These are phyloP conservation scores for Candolleomyces efflorescens DNA, from an alignment of 768 basidiomycete species.

Conservation along the genomic window DNA sequence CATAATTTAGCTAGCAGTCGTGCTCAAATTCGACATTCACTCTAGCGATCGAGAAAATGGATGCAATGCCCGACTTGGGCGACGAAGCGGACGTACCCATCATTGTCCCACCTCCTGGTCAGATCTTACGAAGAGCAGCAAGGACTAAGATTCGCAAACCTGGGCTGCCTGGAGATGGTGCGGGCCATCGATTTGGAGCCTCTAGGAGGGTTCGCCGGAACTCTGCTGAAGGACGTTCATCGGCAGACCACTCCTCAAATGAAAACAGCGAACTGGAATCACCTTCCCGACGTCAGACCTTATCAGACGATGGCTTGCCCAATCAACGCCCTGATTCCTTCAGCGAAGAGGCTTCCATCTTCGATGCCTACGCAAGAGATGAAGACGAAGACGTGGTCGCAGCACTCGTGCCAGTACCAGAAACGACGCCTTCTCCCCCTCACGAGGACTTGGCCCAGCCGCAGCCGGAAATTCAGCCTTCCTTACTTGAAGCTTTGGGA, in stretches of 20 bases:
- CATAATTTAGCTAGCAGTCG: conserved; percentile 7
- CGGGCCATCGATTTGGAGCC: conserved; percentile 76
- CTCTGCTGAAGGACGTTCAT: conserved; percentile 47
- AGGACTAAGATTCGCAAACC: conserved; percentile 95
- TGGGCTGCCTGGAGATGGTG: conserved; percentile 68
- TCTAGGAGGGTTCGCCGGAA: conserved; percentile 33
- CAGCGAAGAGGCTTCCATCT: conserved; percentile 78
- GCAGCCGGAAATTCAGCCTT: conserved; percentile 25
- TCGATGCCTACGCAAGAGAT: conserved; percentile 71
- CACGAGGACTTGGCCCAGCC: conserved; percentile 16
- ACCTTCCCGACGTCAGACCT: conserved; percentile 34
- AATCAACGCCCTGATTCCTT: conserved; percentile 63
- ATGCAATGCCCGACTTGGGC: conserved; percentile 59
- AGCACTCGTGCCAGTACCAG: conserved; percentile 25
- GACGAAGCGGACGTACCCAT: conserved; percentile 91
- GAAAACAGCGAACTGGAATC: conserved; percentile 59
- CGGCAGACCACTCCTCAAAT: conserved; percentile 68
- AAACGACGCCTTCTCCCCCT: conserved; percentile 9
- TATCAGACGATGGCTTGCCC: conserved; percentile 43
- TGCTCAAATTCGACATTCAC: conserved; percentile 12
- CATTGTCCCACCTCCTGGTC: conserved; percentile 83
- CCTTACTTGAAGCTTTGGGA: conserved; percentile 29
- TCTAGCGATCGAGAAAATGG: conserved; percentile 63
- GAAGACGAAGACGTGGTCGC: conserved; percentile 46
- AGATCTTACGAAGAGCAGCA: conserved; percentile 86